Conservation (phyloP, 2,329 filamentous ascomycete species). For the Nakataea oryzae region DNA sequence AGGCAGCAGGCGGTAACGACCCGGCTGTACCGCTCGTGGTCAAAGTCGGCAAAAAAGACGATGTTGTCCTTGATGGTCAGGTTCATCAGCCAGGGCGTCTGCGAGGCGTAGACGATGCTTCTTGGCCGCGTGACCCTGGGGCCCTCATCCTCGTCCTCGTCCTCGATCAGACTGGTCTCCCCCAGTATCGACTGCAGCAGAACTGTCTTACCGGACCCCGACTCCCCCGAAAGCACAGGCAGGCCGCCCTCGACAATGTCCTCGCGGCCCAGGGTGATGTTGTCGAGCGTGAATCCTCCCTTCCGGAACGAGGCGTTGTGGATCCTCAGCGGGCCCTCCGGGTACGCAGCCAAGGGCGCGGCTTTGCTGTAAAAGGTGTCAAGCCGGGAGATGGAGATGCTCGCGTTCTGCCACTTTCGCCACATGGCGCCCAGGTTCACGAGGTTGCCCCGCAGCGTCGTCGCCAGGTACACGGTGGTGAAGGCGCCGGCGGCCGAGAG, state of each 20-base stretch:
- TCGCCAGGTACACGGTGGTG: conserved; percentile 42
- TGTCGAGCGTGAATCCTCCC: conserved; percentile 33
- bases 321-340: conserved; percentile 36
- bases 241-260: conserved; percentile 42
- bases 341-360: conserved; percentile 34
- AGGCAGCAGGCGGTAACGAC: conserved; percentile 16
- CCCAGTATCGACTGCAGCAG: conserved; percentile 43
- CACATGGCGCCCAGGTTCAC: conserved; percentile 36
- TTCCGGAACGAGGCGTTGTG: conserved; percentile 35
- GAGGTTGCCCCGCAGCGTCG: conserved; percentile 41
- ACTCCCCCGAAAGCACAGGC: conserved; percentile 42
- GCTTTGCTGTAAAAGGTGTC: conserved; percentile 44
- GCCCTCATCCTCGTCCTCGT: conserved; percentile 25
- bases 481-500: conserved; percentile 48
- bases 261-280: conserved; percentile 26
- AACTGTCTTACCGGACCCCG: conserved; percentile 47
- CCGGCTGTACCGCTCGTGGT: conserved; percentile 19
- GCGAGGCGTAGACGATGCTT: conserved; percentile 23
- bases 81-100: conserved; percentile 25
- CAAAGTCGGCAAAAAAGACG: conserved; percentile 5
- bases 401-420: conserved; percentile 27
- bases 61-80: conserved; percentile 21
- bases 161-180: conserved; percentile 31
- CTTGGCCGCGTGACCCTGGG: conserved; percentile 25
- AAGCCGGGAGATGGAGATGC: conserved; percentile 38